A percentile compares a stretch with the other conserved stretches of the same genome.
These are phyloP conservation scores for Alternaria sp. DNA, from an alignment of 2,329 filamentous ascomycete species.

Conservation along the genomic window DNA sequence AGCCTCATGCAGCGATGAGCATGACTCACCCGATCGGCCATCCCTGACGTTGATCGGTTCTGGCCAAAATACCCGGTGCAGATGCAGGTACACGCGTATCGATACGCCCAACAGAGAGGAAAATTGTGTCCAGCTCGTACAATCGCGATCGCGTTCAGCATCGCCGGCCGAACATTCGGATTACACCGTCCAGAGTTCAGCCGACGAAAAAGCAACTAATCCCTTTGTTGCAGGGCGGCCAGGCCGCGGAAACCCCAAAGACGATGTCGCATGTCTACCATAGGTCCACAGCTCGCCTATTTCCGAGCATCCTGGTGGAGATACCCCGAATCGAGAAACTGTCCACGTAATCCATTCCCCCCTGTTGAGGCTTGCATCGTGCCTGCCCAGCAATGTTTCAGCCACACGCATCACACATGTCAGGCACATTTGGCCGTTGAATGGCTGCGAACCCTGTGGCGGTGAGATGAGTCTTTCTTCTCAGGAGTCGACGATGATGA, in stretches of 20 bases:
- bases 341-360: constrained; percentile 16
- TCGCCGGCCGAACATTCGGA: neutral
- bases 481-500: neutral
- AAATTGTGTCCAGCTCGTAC: constrained; percentile 8
- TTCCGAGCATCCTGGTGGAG: constrained; percentile 1
- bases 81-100: constrained; percentile 13
- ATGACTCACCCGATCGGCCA: constrained; percentile 7
- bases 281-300: constrained; percentile 4
- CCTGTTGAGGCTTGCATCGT: constrained; percentile 7
- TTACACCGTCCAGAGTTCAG: neutral
- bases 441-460: constrained; percentile 10
- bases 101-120: constrained; percentile 17
- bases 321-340: neutral
- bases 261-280: neutral
- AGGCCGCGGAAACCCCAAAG: neutral
- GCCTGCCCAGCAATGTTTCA: constrained; percentile 1
- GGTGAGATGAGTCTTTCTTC: neutral
- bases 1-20: neutral
- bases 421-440: constrained; percentile 8
- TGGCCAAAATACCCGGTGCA: constrained; percentile 17
- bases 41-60: constrained; percentile 32
- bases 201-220: constrained; percentile 1
- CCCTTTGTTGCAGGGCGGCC: neutral
- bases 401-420: neutral
- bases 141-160: neutral